phyloP scores from a whole-genome alignment of 2,329 filamentous ascomycete species.

The Pleoardoris graminearum region DNA sequence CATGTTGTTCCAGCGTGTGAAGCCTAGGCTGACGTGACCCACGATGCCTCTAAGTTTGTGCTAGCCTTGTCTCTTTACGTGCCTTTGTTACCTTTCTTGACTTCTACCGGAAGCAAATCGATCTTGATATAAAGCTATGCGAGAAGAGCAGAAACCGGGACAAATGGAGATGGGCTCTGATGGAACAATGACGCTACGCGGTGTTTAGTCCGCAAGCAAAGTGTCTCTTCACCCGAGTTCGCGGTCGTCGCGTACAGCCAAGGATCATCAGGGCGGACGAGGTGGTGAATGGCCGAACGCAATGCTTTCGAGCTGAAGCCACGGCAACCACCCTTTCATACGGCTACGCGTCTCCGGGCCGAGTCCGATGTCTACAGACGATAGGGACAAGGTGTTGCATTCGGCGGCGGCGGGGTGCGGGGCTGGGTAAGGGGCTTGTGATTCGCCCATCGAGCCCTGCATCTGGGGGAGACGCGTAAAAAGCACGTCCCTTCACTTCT shows the following conservation, averaged over 20 bases:
- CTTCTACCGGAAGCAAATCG: no score
- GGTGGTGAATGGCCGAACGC: constrained; percentile 6
- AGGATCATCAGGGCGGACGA: constrained; percentile 9
- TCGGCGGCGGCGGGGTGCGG: constrained; percentile 22
- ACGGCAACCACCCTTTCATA: constrained; percentile 1
- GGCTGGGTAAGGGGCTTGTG: constrained; percentile 28
- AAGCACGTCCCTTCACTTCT: constrained; percentile 24
- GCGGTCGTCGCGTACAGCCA: constrained; percentile 11
- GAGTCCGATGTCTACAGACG: background rate
- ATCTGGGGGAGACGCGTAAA: constrained; percentile 33
- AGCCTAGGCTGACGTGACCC: no score
- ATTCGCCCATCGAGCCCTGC: constrained; percentile 29
- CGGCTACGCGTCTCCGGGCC: background rate
- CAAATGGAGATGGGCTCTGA: constrained; percentile 1
- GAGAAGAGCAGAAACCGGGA: no score
- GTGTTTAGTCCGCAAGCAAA: background rate
- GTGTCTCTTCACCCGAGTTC: background rate
- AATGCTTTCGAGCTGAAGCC: background rate
- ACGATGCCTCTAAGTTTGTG: no score
- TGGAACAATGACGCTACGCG: background rate
- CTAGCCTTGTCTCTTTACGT: no score
- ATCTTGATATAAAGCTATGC: no score
- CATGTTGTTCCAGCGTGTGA: constrained; percentile 28
- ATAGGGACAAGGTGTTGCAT: constrained; percentile 20
- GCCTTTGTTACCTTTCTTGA: no score